Evolutionary conservation across 805 yeast species (phyloP), one percentile per base, ranked within the genome.

Genomic region (Sugiyamaella americana): DNA sequence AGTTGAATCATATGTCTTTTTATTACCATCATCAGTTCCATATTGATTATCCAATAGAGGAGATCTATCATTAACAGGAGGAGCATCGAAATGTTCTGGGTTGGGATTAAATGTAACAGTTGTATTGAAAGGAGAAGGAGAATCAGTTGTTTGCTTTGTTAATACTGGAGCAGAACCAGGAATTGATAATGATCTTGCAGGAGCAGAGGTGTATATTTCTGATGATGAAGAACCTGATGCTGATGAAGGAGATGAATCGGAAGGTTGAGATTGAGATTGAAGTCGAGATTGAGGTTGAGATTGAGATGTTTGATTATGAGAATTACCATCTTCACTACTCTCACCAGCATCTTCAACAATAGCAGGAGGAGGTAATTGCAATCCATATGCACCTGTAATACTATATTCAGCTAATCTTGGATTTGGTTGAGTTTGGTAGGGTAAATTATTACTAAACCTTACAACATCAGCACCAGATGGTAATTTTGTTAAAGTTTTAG

Each of bases 301-400:
- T 26, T 26, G 8, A 13, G 11, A 8, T 8, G 32, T 8, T 8
- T 13, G 11, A 8, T 26, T 13, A 8, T 26, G 8, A 13, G 32
- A 26, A 26, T 8, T 26, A 13, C 32, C 13, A 13, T 26, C 32
- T 8, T 8, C 32, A 3, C 24, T 5, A 19, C 16, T 26, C 18
- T 8, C 32, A 16, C 24, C 21, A 11, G 38, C 11, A 29, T n/a
- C 43, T 13, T 40, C 43, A n/a, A 35, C 44, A 11, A 54, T 16
- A 16, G 60, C 60, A 22, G 67, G 65, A 8, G 62, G 64, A 4
- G 62, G 67, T 38, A 59, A 53, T 37, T 49, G 50, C 40, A 56
- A 48, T 11, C 56, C 26, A n/a, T 21, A 38, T 19, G 23, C n/a
- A 10, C 29, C 29, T 3, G 20, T 3, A 24, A 13, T 17, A 8